Evolutionary conservation across 73 alveolate species (phyloP), one percentile per base, ranked within the genome.

Genomic region (Tetrahymena borealis): DNA sequence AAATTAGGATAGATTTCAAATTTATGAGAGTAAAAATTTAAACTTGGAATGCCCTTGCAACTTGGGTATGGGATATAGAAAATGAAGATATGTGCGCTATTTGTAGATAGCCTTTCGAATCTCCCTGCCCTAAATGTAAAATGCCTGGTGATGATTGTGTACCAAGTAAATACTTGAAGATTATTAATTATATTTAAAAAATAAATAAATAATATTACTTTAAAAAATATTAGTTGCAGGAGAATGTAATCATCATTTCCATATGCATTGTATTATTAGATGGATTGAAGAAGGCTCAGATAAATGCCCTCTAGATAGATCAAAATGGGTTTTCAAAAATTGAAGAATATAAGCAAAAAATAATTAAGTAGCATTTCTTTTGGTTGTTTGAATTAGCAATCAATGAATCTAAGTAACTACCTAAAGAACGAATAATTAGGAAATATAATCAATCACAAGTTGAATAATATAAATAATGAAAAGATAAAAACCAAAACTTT

Each of bases 71-170:
- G 99, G 96, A 96, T 92, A 91, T 97, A 39, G 97, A 96, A 33
- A 96, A 96, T 33, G 94, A 96, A 93, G 95, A 95, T 3, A 96
- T 96, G 93, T 97, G 99, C 91, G 95, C 98, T 35, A 97, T 97
- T 36, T 97, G 99, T 94, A 94, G 94, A 96, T 91, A 92, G 90
- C 96, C 98, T 15, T 97, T 95, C 94, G 99, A 97, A 92, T 94
- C 97, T 38, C 98, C 99, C 13, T 97, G 99, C 90, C 99, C 99
- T 15, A 94, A 93, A 90, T 97, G 99, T 60, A 97, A 97, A 94
- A 93, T 94, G 78, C 99, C 99, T 33, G 99, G 99, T 4, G 99
- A 97, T 92, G 99, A 97, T 40, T 97, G 99, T 39, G 97, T 97
- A 33, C 99, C 99, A 12, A 60, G 85, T 60, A 60, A 41, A 5